phyloP scores from a whole-genome alignment of 1,284 basidiomycete species.

The Neonothopanus nambi region DNA sequence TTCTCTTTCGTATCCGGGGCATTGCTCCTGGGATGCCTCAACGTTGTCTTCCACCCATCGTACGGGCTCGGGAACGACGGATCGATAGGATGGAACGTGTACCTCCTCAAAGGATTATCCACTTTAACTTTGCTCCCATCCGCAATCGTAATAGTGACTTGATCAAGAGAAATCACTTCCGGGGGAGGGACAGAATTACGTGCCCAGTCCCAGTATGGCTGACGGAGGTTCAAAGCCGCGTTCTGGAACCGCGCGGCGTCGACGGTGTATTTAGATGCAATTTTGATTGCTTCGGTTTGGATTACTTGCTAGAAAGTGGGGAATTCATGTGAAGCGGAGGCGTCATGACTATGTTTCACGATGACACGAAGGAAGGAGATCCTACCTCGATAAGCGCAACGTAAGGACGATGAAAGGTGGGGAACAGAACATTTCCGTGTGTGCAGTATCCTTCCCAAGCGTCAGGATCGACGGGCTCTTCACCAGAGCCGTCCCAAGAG shows the following conservation, averaged over 20 bases:
- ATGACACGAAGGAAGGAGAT: too few species aligned
- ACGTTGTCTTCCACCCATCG: slow-evolving; percentile 37
- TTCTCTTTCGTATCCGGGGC: slow-evolving; percentile 32
- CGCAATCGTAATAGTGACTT: slow-evolving; percentile 39
- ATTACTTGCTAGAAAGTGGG: slow-evolving; percentile 41
- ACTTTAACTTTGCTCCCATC: slow-evolving; percentile 34
- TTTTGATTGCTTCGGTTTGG: slow-evolving; percentile 34
- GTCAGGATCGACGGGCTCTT: slow-evolving; percentile 22
- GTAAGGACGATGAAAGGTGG: slow-evolving; percentile 55
- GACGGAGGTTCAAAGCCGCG: slow-evolving; percentile 41
- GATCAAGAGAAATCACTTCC: slow-evolving; percentile 38
- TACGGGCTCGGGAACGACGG: slow-evolving; percentile 38
- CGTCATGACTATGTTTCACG: background rate
- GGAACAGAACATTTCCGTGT: slow-evolving; percentile 51
- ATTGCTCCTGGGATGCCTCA: slow-evolving; percentile 38
- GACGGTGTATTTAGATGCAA: slow-evolving; percentile 41
- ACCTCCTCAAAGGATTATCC: slow-evolving; percentile 44
- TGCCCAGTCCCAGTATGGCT: slow-evolving; percentile 58
- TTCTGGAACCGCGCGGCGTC: slow-evolving; percentile 34
- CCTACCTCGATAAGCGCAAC: slow-evolving; percentile 51
- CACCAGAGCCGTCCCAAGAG: slow-evolving; percentile 40
- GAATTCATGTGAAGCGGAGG: background rate
- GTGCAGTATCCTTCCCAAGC: slow-evolving; percentile 47
- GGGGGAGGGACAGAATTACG: slow-evolving; percentile 40
- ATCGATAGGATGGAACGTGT: slow-evolving; percentile 45